A percentile compares a stretch with the other conserved stretches of the same genome.
Conservation (phyloP, 139 green algal genomes). For the Coccomyxa sp. region DNA sequence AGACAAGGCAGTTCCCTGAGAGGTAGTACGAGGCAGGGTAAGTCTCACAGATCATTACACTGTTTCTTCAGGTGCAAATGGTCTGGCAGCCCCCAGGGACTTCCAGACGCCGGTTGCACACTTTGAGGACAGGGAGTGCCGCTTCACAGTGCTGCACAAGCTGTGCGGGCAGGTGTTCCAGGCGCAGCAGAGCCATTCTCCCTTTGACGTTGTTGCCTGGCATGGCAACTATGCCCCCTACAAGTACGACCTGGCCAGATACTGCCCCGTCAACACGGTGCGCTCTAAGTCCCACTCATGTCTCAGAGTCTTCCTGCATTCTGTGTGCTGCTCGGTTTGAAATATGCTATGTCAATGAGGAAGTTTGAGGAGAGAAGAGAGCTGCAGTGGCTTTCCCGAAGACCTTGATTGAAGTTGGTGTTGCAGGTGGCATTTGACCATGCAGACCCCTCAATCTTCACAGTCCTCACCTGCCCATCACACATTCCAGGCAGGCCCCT, state of each 20-base stretch:
- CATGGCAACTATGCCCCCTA: constrained; percentile 78
- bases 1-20: too few species aligned
- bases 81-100: constrained; percentile 82
- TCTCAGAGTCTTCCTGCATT: too few species aligned
- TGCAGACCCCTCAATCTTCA: constrained; percentile 95
- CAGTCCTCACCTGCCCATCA: constrained; percentile 80
- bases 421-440: constrained; percentile 76
- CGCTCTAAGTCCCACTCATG: too few species aligned
- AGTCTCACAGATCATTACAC: too few species aligned
- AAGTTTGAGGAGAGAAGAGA: too few species aligned
- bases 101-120: constrained; percentile 80
- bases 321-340: too few species aligned
- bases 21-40: too few species aligned
- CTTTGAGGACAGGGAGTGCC: constrained; percentile 67
- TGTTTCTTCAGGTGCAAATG: constrained; percentile 81
- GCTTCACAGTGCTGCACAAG: constrained; percentile 36
- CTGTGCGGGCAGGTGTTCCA: not conserved
- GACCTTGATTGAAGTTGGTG: too few species aligned
- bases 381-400: too few species aligned
- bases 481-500: constrained; percentile 34
- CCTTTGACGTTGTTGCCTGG: constrained; percentile 95
- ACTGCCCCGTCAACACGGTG: constrained; percentile 81
- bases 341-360: too few species aligned
- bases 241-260: constrained; percentile 65
- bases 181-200: constrained; percentile 69